Percentiles rank a stretch among this genome's conserved stretches.
Evolutionary conservation across 2,329 filamentous ascomycete species (phyloP).

Genomic region (Zopfia rhizophila): DNA sequence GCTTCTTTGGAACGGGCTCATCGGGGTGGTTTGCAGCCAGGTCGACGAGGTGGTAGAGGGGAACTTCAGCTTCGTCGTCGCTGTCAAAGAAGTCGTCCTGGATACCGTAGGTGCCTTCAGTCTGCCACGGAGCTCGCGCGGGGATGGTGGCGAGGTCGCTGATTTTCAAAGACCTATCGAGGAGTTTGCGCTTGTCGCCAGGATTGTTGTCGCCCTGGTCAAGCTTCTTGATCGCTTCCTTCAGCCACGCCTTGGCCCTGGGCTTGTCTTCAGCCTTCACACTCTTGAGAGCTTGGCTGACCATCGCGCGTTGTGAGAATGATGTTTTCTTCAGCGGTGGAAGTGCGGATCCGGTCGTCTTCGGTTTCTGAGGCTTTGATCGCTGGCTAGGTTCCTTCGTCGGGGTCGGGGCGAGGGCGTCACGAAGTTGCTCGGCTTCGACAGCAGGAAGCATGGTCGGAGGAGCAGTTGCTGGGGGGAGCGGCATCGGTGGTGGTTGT

Average conservation of each 20-base stretch:
- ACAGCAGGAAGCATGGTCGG: background rate
- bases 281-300: background rate
- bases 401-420: background rate
- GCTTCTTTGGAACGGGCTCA: constrained; percentile 31
- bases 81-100: constrained; percentile 34
- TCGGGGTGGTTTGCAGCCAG: constrained; percentile 38
- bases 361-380: background rate
- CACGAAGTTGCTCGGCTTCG: background rate
- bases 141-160: constrained; percentile 42
- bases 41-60: constrained; percentile 43
- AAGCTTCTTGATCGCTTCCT: constrained; percentile 30
- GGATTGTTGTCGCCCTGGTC: constrained; percentile 27
- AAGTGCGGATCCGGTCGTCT: background rate
- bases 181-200: constrained; percentile 41
- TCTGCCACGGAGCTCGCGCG: constrained; percentile 43
- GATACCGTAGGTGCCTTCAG: constrained; percentile 36
- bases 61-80: constrained; percentile 40
- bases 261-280: constrained; percentile 1
- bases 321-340: background rate
- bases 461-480: background rate
- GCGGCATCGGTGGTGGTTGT: background rate
- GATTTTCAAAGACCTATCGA: constrained; percentile 35
- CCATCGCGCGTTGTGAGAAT: background rate
- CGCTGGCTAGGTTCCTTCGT: background rate
- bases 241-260: constrained; percentile 39